A percentile compares a stretch with the other conserved stretches of the same genome.
Evolutionary conservation across 208 protist species (phyloP).

Genomic region (Trypanosoma cruzi): DNA sequence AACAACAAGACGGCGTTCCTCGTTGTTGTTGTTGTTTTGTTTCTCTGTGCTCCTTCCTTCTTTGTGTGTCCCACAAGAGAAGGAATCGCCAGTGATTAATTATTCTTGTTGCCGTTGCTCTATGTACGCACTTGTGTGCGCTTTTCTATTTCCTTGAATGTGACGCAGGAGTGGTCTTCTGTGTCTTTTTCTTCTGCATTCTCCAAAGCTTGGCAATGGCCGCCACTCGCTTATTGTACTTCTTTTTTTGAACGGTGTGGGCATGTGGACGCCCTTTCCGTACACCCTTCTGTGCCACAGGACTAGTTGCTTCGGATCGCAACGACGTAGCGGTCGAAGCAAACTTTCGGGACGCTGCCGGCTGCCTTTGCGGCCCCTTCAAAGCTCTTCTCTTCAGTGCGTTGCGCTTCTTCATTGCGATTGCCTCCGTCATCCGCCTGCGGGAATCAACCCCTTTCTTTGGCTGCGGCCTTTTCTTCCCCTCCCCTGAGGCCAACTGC

Average conservation of each 20-base stretch:
- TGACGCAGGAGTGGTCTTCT: neutral
- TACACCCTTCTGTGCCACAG: slow-evolving; percentile 21
- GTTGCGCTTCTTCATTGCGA: neutral
- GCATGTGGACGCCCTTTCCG: slow-evolving; percentile 24
- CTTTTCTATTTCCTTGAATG: slow-evolving; percentile 13
- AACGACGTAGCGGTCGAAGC: neutral
- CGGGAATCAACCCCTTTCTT: neutral
- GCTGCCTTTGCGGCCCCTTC: neutral
- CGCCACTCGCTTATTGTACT: slow-evolving; percentile 87
- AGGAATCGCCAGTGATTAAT: neutral
- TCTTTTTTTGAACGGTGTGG: slow-evolving; percentile 60
- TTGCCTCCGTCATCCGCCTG: neutral
- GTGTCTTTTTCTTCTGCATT: slow-evolving; percentile 40
- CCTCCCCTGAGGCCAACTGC: neutral
- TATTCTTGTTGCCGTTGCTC: neutral
- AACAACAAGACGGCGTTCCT: neutral
- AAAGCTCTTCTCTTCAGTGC: neutral
- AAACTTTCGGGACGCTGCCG: neutral
- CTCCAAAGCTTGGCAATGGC: slow-evolving; percentile 84
- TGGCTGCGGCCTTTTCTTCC: neutral
- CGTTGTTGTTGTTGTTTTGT: neutral
- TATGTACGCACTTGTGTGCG: neutral
- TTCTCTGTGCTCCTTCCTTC: neutral
- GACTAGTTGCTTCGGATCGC: neutral
- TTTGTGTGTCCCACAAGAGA: neutral